Base-by-base conservation (phyloP, 108 stramenopile genomes). In the Discostella stelligeroides region DNA sequence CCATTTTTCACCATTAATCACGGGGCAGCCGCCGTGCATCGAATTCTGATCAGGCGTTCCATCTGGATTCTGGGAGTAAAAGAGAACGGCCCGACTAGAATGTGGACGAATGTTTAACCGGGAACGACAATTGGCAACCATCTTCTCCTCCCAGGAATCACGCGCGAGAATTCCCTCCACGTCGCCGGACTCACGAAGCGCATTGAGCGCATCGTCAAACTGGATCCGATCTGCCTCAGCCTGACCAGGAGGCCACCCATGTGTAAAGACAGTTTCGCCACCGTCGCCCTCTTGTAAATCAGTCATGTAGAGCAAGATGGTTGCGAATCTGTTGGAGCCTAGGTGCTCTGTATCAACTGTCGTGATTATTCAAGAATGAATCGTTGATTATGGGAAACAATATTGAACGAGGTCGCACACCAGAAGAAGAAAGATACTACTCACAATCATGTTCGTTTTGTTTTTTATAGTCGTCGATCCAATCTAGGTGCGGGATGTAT, bases 401-500 rank as follows among this genome's bases (percentile, higher is more conserved):
- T n/a, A n/a, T n/a, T n/a, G n/a, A 28, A 37, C 34, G 57, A 25
- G 18, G 5, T 24, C 25, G 9, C 27, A 54, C 24, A 25, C 23
- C 15, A 14, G 25, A 54, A 54, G 28, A 58, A 34, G 34, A n/a
- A 37, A 58, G 38, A 57, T 4, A 58, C n/a, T 12, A 54, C 57
- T 58, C 57, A 58, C 57, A 94, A 66, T 94, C 78, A 50, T 91
- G 87, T 40, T 85, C 72, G 40, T 75, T 53, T 42, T 46, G 66
- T 37, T 68, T 68, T 8, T 60, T 29, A 42, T 54, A 56, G 76
- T 95, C 86, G 47, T 91, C 89, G 51, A 98, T 90, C 73, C 85
- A 98, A 84, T 98, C 98, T 74, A 88, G 75, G 81, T 98, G 98
- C 12, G 85, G 82, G 37, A 80, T 88, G 70, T 98, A 98, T n/a